A percentile compares a stretch with the other conserved stretches of the same genome.
These are phyloP conservation scores for Mycena galericulata DNA, from an alignment of 768 basidiomycete genomes.

Conservation along the genomic window DNA sequence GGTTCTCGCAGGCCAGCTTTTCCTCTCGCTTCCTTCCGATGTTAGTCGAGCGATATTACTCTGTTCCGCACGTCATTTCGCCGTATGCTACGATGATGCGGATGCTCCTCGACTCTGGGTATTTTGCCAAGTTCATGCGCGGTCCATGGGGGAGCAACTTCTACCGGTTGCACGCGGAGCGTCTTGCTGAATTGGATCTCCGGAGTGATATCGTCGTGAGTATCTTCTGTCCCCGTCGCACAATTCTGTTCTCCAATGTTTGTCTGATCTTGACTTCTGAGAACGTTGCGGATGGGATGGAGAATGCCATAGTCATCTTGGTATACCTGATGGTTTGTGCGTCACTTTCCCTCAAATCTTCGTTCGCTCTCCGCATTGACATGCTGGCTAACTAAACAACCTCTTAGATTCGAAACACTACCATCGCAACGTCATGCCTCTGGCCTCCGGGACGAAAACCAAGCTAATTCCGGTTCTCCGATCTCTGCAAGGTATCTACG, in stretches of 20 bases:
- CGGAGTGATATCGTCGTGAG: background rate
- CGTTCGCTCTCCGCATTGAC: too few species aligned
- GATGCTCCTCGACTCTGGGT: background rate
- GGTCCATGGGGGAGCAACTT: background rate
- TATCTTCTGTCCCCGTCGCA: background rate
- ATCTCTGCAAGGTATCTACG: background rate
- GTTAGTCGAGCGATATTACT: background rate
- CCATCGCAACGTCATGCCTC: background rate
- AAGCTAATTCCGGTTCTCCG: background rate
- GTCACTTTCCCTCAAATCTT: background rate
- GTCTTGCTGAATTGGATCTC: conserved; percentile 4
- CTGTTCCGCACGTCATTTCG: background rate
- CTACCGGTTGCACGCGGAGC: background rate
- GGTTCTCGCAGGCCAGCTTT: conserved; percentile 2
- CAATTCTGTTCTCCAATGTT: too few species aligned
- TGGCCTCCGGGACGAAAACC: background rate
- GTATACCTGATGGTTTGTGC: conserved; percentile 15
- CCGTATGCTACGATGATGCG: conserved; percentile 5
- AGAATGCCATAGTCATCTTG: background rate
- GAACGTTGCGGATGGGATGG: background rate
- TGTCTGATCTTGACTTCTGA: too few species aligned
- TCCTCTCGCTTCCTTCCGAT: conserved; percentile 1
- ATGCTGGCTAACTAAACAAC: background rate
- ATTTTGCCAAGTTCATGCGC: conserved; percentile 12
- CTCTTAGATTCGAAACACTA: conserved; percentile 3